Evolutionary conservation across 768 basidiomycete species (phyloP).

Genomic region (Gymnopilus dilepis): DNA sequence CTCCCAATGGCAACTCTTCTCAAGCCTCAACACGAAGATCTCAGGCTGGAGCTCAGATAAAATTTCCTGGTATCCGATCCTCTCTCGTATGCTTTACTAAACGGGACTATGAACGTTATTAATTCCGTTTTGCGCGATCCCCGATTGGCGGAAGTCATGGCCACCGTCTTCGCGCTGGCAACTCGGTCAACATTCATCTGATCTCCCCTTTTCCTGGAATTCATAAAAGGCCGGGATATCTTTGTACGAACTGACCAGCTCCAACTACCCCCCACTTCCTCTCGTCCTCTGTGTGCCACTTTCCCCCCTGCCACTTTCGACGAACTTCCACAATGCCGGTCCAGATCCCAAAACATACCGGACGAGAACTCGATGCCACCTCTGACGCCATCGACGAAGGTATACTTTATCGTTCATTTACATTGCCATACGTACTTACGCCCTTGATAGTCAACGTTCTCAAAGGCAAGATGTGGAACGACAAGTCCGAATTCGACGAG

Average conservation of each 20-base stretch:
- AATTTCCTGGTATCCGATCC: not conserved
- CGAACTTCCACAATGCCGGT: constrained; percentile 30
- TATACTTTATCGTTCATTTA: constrained; percentile 18
- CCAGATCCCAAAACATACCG: constrained; percentile 25
- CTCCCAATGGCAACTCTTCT: constrained; percentile 4
- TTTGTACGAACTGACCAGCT: constrained; percentile 20
- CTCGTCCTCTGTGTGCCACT: not conserved
- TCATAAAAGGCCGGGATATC: constrained; percentile 22
- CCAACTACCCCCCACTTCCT: constrained; percentile 1
- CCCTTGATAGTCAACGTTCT: constrained; percentile 64
- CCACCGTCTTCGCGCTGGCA: not conserved
- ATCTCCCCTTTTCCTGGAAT: not conserved
- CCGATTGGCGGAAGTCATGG: constrained; percentile 22
- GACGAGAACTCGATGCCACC: constrained; percentile 46
- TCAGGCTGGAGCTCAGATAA: constrained; percentile 9
- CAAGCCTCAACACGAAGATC: not conserved
- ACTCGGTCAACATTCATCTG: constrained; percentile 3
- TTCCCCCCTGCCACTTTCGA: not conserved
- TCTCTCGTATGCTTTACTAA: constrained; percentile 11
- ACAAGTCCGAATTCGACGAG: constrained; percentile 60
- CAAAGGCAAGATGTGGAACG: constrained; percentile 66
- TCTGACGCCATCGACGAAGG: constrained; percentile 58
- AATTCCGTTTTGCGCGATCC: constrained; percentile 20
- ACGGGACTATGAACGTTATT: constrained; percentile 13
- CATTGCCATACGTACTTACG: not conserved